Percentiles rank a stretch among this genome's conserved stretches.
Conservation (phyloP, 2,329 filamentous ascomycete species). For the Fusarium sp. region DNA sequence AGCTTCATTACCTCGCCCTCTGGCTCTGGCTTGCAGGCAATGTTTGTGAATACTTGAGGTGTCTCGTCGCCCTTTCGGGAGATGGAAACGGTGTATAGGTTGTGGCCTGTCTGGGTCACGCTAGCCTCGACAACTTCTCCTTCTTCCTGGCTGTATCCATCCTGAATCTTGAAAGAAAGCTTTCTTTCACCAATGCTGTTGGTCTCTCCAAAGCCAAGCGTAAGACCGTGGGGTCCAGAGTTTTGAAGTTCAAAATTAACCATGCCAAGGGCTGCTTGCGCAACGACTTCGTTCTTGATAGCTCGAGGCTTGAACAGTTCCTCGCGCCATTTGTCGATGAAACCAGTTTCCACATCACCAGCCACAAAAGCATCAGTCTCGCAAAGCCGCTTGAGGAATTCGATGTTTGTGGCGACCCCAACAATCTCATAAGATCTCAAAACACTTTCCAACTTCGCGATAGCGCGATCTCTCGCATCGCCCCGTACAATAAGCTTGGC, state of each 20-base stretch:
- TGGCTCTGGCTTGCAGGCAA: slow-evolving; percentile 55
- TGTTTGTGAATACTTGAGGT: slow-evolving; percentile 56
- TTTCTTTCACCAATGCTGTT: slow-evolving; percentile 57
- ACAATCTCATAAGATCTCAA: slow-evolving; percentile 92
- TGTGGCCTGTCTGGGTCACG: slow-evolving; percentile 60
- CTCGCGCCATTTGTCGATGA: slow-evolving; percentile 87
- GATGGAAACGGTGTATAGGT: slow-evolving; percentile 60
- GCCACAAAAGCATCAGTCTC: slow-evolving; percentile 82
- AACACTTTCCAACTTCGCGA: slow-evolving; percentile 83
- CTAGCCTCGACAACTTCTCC: slow-evolving; percentile 69
- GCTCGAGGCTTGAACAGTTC: slow-evolving; percentile 77
- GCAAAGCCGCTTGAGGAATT: slow-evolving; percentile 92
- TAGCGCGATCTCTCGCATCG: slow-evolving; percentile 78
- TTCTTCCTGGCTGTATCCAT: slow-evolving; percentile 71
- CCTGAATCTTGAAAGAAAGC: slow-evolving; percentile 66
- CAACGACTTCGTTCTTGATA: slow-evolving; percentile 78
- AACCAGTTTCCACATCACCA: slow-evolving; percentile 94
- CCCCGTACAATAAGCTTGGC: slow-evolving; percentile 95
- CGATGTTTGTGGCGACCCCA: slow-evolving; percentile 93
- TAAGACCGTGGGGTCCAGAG: slow-evolving; percentile 58
- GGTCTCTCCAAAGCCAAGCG: slow-evolving; percentile 65
- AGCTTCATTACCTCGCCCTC: slow-evolving; percentile 48
- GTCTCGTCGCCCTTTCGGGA: slow-evolving; percentile 54
- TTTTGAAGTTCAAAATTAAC: slow-evolving; percentile 62
- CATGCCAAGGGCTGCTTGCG: slow-evolving; percentile 86